These are phyloP conservation scores for Paxillus rubicundulus DNA, from an alignment of 768 basidiomycete genomes.

Conservation along the genomic window DNA sequence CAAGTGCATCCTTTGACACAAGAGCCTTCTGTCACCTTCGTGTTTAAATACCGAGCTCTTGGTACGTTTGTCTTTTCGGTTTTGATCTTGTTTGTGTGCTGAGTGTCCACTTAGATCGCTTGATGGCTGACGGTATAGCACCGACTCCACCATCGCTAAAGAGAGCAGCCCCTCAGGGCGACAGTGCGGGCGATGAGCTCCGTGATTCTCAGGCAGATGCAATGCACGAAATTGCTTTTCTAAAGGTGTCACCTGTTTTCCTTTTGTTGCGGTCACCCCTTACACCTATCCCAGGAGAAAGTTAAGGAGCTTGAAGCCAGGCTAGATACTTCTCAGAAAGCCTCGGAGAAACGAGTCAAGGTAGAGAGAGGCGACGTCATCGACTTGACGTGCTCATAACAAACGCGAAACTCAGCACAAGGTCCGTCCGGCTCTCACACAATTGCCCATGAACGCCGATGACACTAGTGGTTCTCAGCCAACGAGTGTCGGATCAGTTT, in stretches of 20 bases:
- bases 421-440: conserved; percentile 2
- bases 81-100: neutral
- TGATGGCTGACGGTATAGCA: conserved; percentile 5
- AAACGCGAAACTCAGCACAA: conserved; percentile 3
- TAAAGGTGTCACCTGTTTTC: conserved; percentile 1
- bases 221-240: neutral
- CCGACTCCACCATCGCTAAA: conserved; percentile 1
- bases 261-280: conserved; percentile 17
- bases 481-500: conserved; percentile 18
- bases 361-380: conserved; percentile 4
- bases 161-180: conserved; percentile 1
- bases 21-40: conserved; percentile 3
- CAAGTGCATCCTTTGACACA: neutral
- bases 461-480: neutral
- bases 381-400: neutral
- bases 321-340: conserved; percentile 1
- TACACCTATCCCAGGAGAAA: neutral
- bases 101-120: neutral
- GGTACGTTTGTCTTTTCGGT: neutral
- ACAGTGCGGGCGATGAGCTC: neutral
- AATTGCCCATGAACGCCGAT: neutral
- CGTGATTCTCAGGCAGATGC: conserved; percentile 2
- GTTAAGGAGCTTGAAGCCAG: conserved; percentile 5
- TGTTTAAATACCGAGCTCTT: conserved; percentile 10
- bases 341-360: conserved; percentile 12